These are phyloP conservation scores for Fusarium verticillioides DNA, from an alignment of 2,329 filamentous ascomycete species.

Conservation along the genomic window DNA sequence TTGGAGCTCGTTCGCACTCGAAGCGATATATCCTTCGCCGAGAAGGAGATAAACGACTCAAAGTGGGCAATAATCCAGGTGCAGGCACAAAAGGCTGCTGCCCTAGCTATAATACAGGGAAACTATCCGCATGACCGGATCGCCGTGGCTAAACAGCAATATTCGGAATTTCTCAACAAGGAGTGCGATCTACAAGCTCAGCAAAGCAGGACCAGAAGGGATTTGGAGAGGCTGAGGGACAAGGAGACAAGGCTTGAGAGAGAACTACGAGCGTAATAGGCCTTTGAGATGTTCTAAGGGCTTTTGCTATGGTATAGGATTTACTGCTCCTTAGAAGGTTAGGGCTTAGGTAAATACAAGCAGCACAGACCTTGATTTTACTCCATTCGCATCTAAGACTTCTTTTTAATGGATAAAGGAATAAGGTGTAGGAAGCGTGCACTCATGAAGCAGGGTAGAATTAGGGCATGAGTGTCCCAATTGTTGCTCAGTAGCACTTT, in stretches of 20 bases:
- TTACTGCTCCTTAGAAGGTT: accelerated
- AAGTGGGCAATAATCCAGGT: neutral
- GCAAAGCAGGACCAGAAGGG: neutral
- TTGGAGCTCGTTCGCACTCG: neutral
- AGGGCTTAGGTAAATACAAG: accelerated
- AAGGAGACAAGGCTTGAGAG: neutral
- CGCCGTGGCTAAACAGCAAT: neutral
- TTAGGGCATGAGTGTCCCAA: accelerated
- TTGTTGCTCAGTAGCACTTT: neutral
- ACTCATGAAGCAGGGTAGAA: too few species aligned
- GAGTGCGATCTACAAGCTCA: neutral
- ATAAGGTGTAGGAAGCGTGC: accelerated
- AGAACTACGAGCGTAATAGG: accelerated
- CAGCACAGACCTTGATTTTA: accelerated
- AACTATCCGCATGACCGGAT: neutral
- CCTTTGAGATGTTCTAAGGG: neutral
- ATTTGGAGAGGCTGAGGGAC: neutral
- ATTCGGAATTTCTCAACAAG: neutral
- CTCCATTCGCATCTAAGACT: accelerated
- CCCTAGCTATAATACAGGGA: neutral
- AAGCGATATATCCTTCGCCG: neutral
- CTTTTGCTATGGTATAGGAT: neutral
- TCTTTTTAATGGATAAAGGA: neutral
- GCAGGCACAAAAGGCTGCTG: neutral
- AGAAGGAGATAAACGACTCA: neutral